These are phyloP conservation scores for Dactylellina leptospora DNA, from an alignment of 2,329 filamentous ascomycete species.

Conservation along the genomic window DNA sequence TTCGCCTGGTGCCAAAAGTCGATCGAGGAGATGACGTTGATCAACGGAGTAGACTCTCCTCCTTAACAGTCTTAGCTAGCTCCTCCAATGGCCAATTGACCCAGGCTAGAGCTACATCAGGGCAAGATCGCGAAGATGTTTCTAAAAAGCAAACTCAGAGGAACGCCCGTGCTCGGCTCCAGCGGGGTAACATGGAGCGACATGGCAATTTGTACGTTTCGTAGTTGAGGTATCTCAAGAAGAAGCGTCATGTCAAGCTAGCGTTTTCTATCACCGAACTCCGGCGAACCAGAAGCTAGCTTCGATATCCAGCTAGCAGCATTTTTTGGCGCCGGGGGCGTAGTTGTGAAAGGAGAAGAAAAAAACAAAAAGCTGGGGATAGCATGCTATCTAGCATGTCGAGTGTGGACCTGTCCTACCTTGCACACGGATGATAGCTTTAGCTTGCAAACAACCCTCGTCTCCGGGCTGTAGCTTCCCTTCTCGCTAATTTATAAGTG, in stretches of 20 bases:
- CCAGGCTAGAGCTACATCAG: slow-evolving; percentile 15
- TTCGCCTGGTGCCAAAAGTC: slow-evolving; percentile 12
- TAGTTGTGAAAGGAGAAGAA: neutral
- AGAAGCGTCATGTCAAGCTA: slow-evolving; percentile 1
- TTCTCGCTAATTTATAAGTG: slow-evolving; percentile 49
- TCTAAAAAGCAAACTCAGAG: neutral
- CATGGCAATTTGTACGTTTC: slow-evolving; percentile 13
- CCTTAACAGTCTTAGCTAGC: slow-evolving; percentile 5
- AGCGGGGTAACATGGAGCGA: slow-evolving; percentile 26
- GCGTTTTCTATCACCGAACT: slow-evolving; percentile 4
- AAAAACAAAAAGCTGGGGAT: slow-evolving; percentile 36
- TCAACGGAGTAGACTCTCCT: slow-evolving; percentile 6
- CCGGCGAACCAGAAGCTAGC: slow-evolving; percentile 3
- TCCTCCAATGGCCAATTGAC: neutral
- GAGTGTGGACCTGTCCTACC: slow-evolving; percentile 48
- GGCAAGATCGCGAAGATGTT: slow-evolving; percentile 28
- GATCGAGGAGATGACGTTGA: slow-evolving; percentile 31
- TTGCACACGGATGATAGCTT: slow-evolving; percentile 35
- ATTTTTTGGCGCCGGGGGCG: slow-evolving; percentile 14
- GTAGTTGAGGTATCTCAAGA: too few species aligned
- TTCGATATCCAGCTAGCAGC: slow-evolving; percentile 11
- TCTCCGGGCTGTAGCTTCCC: slow-evolving; percentile 40
- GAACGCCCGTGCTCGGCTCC: slow-evolving; percentile 13
- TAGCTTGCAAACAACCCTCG: slow-evolving; percentile 4
- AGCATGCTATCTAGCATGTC: too few species aligned